Percentiles rank a stretch among this genome's conserved stretches.
These are phyloP conservation scores for Oleoguttula mirabilis DNA, from an alignment of 495 filamentous ascomycete species.

Conservation along the genomic window DNA sequence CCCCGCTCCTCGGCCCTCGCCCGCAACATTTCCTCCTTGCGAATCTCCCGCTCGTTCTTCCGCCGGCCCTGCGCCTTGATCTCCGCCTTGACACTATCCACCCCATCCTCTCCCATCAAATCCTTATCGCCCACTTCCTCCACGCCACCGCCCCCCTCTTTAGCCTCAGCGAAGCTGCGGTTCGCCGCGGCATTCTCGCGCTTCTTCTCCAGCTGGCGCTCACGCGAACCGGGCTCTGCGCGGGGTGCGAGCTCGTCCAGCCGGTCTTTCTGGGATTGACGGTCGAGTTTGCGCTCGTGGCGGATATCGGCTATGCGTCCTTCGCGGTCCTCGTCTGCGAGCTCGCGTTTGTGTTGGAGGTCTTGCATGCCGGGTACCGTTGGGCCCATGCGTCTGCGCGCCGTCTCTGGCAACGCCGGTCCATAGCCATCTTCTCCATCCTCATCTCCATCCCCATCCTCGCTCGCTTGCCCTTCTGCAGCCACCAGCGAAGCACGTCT, in stretches of 20 bases:
- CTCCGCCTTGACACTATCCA: conserved; percentile 45
- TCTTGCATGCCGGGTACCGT: conserved; percentile 67
- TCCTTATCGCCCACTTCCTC: conserved; percentile 47
- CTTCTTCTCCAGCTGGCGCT: conserved; percentile 78
- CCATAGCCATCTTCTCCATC: conserved; percentile 54
- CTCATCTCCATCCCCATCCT: conserved; percentile 27
- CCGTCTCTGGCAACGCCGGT: conserved; percentile 46
- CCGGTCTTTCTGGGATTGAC: conserved; percentile 44
- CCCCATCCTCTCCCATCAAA: conserved; percentile 48
- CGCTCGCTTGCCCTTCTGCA: neutral
- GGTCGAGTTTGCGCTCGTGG: conserved; percentile 49
- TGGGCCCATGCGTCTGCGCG: conserved; percentile 45
- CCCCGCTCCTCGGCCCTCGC: conserved; percentile 52
- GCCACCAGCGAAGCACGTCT: neutral
- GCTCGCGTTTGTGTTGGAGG: conserved; percentile 53
- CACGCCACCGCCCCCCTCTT: conserved; percentile 37
- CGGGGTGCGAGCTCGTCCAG: conserved; percentile 75
- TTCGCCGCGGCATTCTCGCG: conserved; percentile 43
- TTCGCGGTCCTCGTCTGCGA: conserved; percentile 41
- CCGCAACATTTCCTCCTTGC: conserved; percentile 51
- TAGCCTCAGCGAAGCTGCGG: conserved; percentile 44
- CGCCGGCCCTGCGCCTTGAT: conserved; percentile 43
- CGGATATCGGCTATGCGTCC: conserved; percentile 44
- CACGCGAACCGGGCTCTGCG: conserved; percentile 72
- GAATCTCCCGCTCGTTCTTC: conserved; percentile 52